Base-by-base conservation (phyloP, 441 rosid genomes). In the Erodium trifolium region DNA sequence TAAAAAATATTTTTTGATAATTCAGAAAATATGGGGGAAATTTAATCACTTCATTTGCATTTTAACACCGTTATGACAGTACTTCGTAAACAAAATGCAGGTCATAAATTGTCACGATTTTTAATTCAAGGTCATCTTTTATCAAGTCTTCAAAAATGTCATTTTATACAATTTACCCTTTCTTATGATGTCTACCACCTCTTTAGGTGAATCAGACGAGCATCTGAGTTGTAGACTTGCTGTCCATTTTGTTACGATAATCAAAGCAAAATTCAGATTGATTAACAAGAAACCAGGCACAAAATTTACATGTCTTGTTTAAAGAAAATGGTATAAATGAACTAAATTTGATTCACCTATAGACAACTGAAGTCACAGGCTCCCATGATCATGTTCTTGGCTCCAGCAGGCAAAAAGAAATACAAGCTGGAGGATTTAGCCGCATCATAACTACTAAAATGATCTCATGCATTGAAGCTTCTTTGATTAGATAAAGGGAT, bases 401-500 rank as follows among this genome's bases (percentile, higher is more conserved):
- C 51, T 45, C 13, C 51, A 45, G 3, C 51, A 2, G 9, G 51
- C 13, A 45, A 45, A 45, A 45, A 8, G 5, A 34, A 12, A 45
- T 41, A 41, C 13, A 45, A 45, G 51, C 13, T 45, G 51, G 51
- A 45, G 51, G n/a, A 10, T 9, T 45, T 45, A 10, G 31, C 63
- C 1, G 37, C 37, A 34, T 34, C 37, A 34, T 34, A 5, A 34
- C 37, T 5, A 34, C 5, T 1, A 34, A 34, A 34, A 34, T 34
- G 37, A 34, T 34, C 37, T 34, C 37, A 34, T 59, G 31, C 23
- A 59, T 59, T 59, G 63, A 59, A 59, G 63, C 31, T 59, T 59
- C 23, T 17, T 57, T 17, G 70, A 64, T 69, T 81, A 91, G 2
- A 23, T 23, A 23, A 23, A 23, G 27, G 27, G 27, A 23, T 23